Conservation (phyloP, 148 eudicot genomes). For the Persicaria tinctoria region DNA sequence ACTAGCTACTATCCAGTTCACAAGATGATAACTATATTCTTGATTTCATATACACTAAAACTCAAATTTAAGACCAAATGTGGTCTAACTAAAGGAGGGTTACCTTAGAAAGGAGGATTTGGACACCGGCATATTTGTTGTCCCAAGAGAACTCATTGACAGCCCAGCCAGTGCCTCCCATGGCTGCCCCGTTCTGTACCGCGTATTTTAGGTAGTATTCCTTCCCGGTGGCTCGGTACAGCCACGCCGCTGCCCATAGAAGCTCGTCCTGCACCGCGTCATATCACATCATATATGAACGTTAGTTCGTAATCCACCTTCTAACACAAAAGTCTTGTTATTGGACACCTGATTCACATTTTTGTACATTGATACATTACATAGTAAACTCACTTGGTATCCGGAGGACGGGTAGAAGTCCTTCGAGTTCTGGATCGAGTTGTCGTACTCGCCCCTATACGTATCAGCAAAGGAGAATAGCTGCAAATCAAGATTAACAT, state of each 20-base stretch:
- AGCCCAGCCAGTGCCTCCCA: conserved; percentile 86
- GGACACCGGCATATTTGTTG: conserved; percentile 72
- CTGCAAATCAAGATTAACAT: conserved; percentile 31
- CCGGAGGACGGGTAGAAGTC: conserved; percentile 72
- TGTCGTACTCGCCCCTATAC: conserved; percentile 59
- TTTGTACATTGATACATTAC: too few relatives aligned
- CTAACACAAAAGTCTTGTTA: too few relatives aligned
- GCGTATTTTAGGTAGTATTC: conserved; percentile 59
- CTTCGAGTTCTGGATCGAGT: conserved; percentile 46
- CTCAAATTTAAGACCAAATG: too few relatives aligned
- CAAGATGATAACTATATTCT: too few relatives aligned
- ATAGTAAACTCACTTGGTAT: conserved; percentile 34
- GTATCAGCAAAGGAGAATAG: conserved; percentile 75
- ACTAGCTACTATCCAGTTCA: too few relatives aligned
- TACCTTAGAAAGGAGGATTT: conserved; percentile 74
- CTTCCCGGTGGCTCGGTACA: conserved; percentile 65
- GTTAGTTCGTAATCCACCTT: too few relatives aligned
- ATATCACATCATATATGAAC: too few relatives aligned
- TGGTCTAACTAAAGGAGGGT: neutral
- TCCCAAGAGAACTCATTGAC: conserved; percentile 78
- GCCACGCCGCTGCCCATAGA: conserved; percentile 92
- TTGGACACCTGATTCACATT: too few relatives aligned
- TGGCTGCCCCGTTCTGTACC: conserved; percentile 49
- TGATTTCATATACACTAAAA: too few relatives aligned
- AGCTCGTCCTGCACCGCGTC: conserved; percentile 43